Base-by-base conservation (phyloP, 352 stramenopile genomes). In the Aphanomyces invadans region DNA sequence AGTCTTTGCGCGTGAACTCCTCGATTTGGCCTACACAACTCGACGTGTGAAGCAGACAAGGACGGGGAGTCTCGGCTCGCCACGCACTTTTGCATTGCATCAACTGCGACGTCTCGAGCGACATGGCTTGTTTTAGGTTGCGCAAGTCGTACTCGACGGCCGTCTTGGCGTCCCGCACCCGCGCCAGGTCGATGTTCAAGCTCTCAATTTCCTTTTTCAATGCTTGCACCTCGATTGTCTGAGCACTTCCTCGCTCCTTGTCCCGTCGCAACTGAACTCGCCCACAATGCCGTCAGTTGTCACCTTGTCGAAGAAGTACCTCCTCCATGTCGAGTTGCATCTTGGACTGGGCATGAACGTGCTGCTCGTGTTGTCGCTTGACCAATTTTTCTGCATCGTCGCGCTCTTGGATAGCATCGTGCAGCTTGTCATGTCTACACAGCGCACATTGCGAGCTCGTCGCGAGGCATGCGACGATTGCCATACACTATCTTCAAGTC, bases 1-100 rank as follows among this genome's bases (percentile, higher is more conserved):
- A 73, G 51, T 81, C 74, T 3, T 77, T 77, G 44, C 76, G 73
- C 38, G 74, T 71, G 28, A 73, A 77, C n/a, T 74, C 72, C 21
- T 84, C 76, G 23, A 81, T 53, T 64, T 81, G 73, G 33, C 76
- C 66, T 67, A 57, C 2, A 44, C 10, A 0, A 61, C 2, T 12
- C 17, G 17, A n/a, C 19, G n/a, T 15, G 28, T 17, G 7, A 17
- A 56, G 19, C n/a, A 59, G 25, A 53, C 54, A 28, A 29, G 1
- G 10, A 33, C 11, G 51, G 21, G 54, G 4, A 57, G 23, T 60
- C 4, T 12, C n/a, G 26, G 11, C 10, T 5, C 9, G 9, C 45
- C 19, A 21, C 49, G 12, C 26, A 67, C 60, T 44, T 53, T 81
- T 69, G 29, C 78, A 62, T 29, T 81, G 76, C 28, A 81, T 67